Base-by-base conservation (phyloP, 2,329 filamentous ascomycete species). In the Biscogniauxia sp. region DNA sequence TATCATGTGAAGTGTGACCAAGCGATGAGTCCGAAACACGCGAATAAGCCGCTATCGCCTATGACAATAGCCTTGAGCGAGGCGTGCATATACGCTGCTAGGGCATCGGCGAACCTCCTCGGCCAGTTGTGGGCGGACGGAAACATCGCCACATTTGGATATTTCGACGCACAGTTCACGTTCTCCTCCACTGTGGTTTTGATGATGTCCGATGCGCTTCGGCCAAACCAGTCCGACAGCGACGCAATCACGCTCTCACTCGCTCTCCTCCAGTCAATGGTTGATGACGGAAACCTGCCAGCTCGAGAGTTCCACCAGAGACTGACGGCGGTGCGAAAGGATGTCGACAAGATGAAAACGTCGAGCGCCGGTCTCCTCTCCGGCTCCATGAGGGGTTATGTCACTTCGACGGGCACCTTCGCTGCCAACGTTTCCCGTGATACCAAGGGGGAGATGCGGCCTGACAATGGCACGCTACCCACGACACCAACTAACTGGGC, bases 51-150 rank as follows among this genome's bases (percentile, higher is more conserved):
- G 1, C 67, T 71, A 32, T 73, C 72, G 4, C 68, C 68, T 2
- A 72, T 69, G 51, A 70, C 71, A 1, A 63, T 70, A 11, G 71
- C 71, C 13, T 66, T 75, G 3, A 68, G 67, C 45, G 73, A 75
- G 52, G 67, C 69, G 5, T 71, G 69, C 59, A 70, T 71, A 54
- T 66, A 68, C 32, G 68, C 69, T 8, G 69, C 69, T 5, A 61
- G 69, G 23, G 63, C 64, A 20, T 63, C 68, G 45, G 64, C 65
- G 25, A 68, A 65, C n/a, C 61, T 71, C 17, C 65, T 71, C 3
- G 54, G 63, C 11, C 66, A 69, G 59, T 64, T 70, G 20, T 71
- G 66, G 66, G 64, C 68, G 23, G 68, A 70, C 54, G 69, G 69
- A 3, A 56, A 61, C 49, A 66, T 71, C 50, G 67, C 69, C 9